Evolutionary conservation across 2,329 filamentous ascomycete genomes (phyloP).

Genomic region (Arthroderma sp.): DNA sequence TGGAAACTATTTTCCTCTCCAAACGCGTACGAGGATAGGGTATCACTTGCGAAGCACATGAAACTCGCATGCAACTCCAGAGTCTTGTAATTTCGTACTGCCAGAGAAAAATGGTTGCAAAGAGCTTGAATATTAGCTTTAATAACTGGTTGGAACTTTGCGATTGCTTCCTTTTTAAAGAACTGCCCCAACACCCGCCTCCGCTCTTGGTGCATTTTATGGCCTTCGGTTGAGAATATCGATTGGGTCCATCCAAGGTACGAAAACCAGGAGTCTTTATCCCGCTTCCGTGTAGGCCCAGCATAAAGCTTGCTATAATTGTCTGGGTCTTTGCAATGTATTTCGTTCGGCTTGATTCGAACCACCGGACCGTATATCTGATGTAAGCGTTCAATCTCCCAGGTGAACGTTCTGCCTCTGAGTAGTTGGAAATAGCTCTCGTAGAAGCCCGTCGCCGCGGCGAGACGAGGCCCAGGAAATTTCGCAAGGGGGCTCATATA

Average conservation of each 20-base stretch:
- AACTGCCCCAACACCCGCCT: slow-evolving; percentile 14
- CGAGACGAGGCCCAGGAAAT: slow-evolving; percentile 15
- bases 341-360: slow-evolving; percentile 13
- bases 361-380: slow-evolving; percentile 12
- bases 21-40: not conserved
- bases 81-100: not conserved
- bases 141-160: slow-evolving; percentile 10
- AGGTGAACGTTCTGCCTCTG: slow-evolving; percentile 8
- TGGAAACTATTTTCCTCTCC: not conserved
- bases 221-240: slow-evolving; percentile 17
- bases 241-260: slow-evolving; percentile 11
- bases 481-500: slow-evolving; percentile 13
- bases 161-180: slow-evolving; percentile 13
- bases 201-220: slow-evolving; percentile 14
- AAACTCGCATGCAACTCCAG: not conserved
- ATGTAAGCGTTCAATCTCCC: slow-evolving; percentile 10
- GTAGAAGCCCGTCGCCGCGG: slow-evolving; percentile 9
- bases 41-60: not conserved
- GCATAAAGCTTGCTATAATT: slow-evolving; percentile 11
- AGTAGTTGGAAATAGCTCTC: slow-evolving; percentile 15
- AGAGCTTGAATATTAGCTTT: slow-evolving; percentile 10
- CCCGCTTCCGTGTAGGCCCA: slow-evolving; percentile 6
- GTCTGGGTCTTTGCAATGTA: slow-evolving; percentile 11
- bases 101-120: not conserved
- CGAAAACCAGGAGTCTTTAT: slow-evolving; percentile 12